Conservation (phyloP, 306 rosid species). For the Fragaria nilgerrensis region DNA sequence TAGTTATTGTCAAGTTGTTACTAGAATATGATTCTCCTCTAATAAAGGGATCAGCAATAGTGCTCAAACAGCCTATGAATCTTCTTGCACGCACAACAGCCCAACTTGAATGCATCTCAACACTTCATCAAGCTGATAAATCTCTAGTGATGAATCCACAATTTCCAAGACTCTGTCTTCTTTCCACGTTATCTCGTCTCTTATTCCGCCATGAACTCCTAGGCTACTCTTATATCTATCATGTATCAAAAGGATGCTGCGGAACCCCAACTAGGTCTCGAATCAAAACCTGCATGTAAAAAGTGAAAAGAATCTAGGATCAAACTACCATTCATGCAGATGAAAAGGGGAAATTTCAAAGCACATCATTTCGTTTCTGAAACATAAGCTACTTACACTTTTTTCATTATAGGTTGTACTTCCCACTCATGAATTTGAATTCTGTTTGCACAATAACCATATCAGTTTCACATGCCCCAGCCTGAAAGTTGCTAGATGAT, state of each 20-base stretch:
- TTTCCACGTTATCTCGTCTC: conserved; percentile 29
- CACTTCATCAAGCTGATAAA: conserved; percentile 31
- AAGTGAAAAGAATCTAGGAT: background rate
- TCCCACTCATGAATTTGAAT: background rate
- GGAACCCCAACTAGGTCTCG: background rate
- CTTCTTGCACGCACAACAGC: conserved; percentile 58
- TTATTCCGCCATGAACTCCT: background rate
- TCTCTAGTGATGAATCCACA: conserved; percentile 39
- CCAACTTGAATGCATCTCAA: conserved; percentile 59
- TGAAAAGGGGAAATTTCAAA: background rate
- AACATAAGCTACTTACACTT: background rate
- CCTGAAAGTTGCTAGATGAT: conserved; percentile 1
- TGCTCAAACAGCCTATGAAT: no score
- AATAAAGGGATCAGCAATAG: background rate
- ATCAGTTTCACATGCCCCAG: background rate
- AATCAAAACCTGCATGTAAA: background rate
- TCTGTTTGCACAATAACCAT: background rate
- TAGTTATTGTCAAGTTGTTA: background rate
- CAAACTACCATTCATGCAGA: background rate
- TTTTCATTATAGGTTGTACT: background rate
- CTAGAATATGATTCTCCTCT: background rate
- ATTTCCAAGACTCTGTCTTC: conserved; percentile 36
- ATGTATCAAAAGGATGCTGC: background rate
- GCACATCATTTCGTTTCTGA: background rate
- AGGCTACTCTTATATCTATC: background rate